Base-by-base conservation (phyloP, 148 eudicot species). In the Fallopia convolvulus region DNA sequence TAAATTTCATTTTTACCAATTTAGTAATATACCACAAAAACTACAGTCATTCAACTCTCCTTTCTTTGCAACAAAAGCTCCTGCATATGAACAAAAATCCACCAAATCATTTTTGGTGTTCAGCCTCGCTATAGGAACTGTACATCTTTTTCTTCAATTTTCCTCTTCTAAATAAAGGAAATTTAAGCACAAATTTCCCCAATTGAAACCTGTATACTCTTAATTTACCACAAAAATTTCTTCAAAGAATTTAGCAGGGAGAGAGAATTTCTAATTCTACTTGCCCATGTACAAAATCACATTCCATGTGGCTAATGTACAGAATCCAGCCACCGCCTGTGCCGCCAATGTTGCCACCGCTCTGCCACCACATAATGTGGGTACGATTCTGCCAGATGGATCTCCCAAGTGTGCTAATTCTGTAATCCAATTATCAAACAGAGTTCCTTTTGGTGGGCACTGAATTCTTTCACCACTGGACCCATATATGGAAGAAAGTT, bases 191-290 rank as follows among this genome's bases (percentile, higher is more conserved):
- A 58, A 20, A 20, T 58, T 58, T 8, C 65, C 65, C 21, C 32
- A 20, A 20, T 23, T 52, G n/a, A 50, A 50, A 48, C 50, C 50
- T 48, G 50, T 55, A 26, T 63, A 26, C 70, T 63, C 70, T 63
- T 63, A 63, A 63, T 26, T 63, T 63, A 63, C 36, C 70, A 63
- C 70, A 63, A 63, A 63, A 63, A 8, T 9, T 26, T 11, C 70
- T 63, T 13, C 39, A 63, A 63, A 63, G 30, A 63, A 63, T 63
- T 12, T 7, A 30, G 40, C 17, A 30, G 65, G 70, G 39, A 30
- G 65, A 20, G 17, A 63, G 39, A 63, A 26, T 10, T 26, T 63
- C 17, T 63, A 33, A 63, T 63, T 63, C 39, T 63, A 18, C 70
- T 63, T 63, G 9, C 70, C 17, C 39, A 63, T 63, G 21, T 58